A percentile compares a stretch with the other conserved stretches of the same genome.
Conservation (phyloP, 2,329 filamentous ascomycete species). For the Fusarium proliferatum region DNA sequence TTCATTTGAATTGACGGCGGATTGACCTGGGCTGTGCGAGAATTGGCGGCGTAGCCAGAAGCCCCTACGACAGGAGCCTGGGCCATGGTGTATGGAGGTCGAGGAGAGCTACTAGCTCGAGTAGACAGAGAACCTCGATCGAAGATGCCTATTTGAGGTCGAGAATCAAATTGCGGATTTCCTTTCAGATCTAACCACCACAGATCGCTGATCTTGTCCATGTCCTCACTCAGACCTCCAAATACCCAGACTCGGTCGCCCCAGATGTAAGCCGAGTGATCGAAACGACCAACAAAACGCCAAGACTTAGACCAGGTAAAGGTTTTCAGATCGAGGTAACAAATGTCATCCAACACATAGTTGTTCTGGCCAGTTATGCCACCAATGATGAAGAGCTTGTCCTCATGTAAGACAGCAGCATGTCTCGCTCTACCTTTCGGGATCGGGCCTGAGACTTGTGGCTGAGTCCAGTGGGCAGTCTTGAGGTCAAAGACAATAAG, state of each 20-base stretch:
- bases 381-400: constrained; percentile 95
- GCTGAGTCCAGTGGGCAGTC: constrained; percentile 95
- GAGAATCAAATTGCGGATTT: constrained; percentile 82
- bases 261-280: constrained; percentile 95
- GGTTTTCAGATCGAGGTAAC: constrained; percentile 95
- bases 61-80: constrained; percentile 65
- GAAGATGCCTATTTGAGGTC: constrained; percentile 66
- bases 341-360: constrained; percentile 93
- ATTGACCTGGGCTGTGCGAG: constrained; percentile 73
- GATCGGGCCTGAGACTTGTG: constrained; percentile 83
- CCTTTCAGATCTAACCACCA: constrained; percentile 98
- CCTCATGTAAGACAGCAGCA: constrained; percentile 92
- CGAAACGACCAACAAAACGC: constrained; percentile 94
- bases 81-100: constrained; percentile 63
- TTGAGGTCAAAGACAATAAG: constrained; percentile 96
- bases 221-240: constrained; percentile 92
- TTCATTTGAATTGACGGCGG: constrained; percentile 74
- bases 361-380: constrained; percentile 96
- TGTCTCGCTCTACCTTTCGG: constrained; percentile 93
- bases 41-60: constrained; percentile 75
- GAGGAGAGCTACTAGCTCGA: constrained; percentile 61
- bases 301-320: constrained; percentile 97
- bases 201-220: constrained; percentile 95
- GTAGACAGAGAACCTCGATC: constrained; percentile 58
- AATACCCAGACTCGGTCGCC: constrained; percentile 95